Evolutionary conservation across 768 basidiomycete genomes (phyloP), one percentile per base, ranked within the genome.

Genomic region (Tricholoma saponaceum): DNA sequence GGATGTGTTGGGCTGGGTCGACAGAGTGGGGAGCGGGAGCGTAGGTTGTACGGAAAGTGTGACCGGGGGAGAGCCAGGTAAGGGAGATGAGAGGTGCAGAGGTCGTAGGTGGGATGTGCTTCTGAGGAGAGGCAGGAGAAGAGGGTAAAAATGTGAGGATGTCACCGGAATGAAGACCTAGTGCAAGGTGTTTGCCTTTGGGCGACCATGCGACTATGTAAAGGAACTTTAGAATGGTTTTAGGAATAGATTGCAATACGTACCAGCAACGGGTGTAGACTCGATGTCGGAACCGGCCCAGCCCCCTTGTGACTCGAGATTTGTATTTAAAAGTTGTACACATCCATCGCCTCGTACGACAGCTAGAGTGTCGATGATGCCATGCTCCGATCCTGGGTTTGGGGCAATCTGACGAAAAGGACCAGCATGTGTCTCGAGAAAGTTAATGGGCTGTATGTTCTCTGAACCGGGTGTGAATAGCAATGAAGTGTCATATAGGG

Each of bases 151-250:
- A 92, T 0, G 88, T 84, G 41, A 89, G 67, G 37, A 92, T 85
- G 54, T 87, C 86, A 2, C 90, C 90, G 18, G 76, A 79, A 61
- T 81, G 81, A 14, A 91, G 71, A 22, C 87, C 91, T 47, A 93
- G 80, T 0, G 89, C 89, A 41, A 93, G 76, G 56, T 92, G 90
- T 66, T 90, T 93, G 46, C 90, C 91, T 68, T 90, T 91, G 1
- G 90, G 88, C 3, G 90, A 92, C 90, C 91, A 93, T 12, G 87
- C 82, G 8, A 87, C 91, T 92, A 56, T 10, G 53, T 46, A 53
- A n/a, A 26, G n/a, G 22, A 8, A 53, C 33, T 20, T 47, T 23
- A 61, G 55, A 32, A 3, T 5, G 26, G 30, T 52, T 22, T 51
- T 35, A 59, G 41, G 5, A 57, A 57, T 12, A 41, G 8, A 59